Evolutionary conservation across 129 eudicot genomes (phyloP), one percentile per base, ranked within the genome.

Genomic region (Flaveria bidentis): DNA sequence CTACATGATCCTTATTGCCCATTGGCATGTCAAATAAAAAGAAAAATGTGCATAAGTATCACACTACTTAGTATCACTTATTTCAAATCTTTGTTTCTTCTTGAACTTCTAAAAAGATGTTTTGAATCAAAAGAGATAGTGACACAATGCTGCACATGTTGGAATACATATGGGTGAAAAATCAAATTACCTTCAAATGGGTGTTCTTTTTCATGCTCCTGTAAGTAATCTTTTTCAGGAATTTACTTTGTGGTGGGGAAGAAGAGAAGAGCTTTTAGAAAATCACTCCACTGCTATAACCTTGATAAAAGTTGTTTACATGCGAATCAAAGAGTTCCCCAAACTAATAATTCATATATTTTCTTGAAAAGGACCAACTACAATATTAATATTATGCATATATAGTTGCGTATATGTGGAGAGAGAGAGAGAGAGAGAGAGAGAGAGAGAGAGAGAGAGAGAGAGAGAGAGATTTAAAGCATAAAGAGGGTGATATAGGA

Each of bases 211-310:
- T 65, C 70, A 65, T 65, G 70, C 70, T 65, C 39, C 9, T 36
- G n/a, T 36, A 36, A n/a, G 14, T 8, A 33, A 36, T 65, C 70
- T 33, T 65, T 63, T 65, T 65, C 70, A 65, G 70, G 14, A 36
- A n/a, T 39, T 33, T 65, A 30, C 50, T 65, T 65, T 65, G 26
- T 65, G 70, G 70, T 65, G 70, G 70, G 70, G 70, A 33, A 65
- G 70, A 30, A 65, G 23, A 36, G 70, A 65, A 36, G 14, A 16
- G 25, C 70, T 39, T 65, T 65, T 30, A 65, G 13, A 18, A 16
- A 65, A 15, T 33, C 36, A n/a, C 70, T 30, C 16, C 25, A 64
- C 12, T 0, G 49, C 47, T 33, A 33, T 1, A 33, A 33, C 30
- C 9, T 5, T 63, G 45, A 28, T 14, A 63, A 63, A 63, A 14